Percentiles rank a stretch among this genome's conserved stretches.
Conservation (phyloP, 192 early-diverging fungal species). For the Radiomyces spectabilis region DNA sequence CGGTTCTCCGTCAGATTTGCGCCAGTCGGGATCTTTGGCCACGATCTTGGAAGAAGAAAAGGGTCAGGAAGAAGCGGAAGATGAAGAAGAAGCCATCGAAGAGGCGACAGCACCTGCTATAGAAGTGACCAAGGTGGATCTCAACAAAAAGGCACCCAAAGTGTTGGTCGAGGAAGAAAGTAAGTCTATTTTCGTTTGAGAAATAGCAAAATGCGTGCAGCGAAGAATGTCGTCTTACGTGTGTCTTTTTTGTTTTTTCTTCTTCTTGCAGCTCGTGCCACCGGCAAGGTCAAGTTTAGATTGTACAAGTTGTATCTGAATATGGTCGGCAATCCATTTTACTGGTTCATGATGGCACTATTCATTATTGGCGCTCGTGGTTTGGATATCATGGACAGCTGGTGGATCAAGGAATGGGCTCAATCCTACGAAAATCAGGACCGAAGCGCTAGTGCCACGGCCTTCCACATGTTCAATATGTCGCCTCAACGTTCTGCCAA, state of each 20-base stretch:
- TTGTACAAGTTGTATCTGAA: slow-evolving; percentile 76
- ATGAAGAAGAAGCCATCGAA: slow-evolving; percentile 5
- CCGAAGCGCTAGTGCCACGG: not conserved
- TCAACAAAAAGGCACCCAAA: slow-evolving; percentile 18
- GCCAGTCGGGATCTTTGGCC: slow-evolving; percentile 19
- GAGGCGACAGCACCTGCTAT: not conserved
- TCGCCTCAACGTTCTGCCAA: not conserved
- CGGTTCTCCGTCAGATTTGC: slow-evolving; percentile 15
- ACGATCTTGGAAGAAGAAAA: slow-evolving; percentile 28
- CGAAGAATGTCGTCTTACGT: not conserved
- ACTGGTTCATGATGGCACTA: slow-evolving; percentile 51
- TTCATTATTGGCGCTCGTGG: slow-evolving; percentile 33
- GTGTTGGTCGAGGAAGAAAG: slow-evolving; percentile 40
- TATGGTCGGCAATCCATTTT: slow-evolving; percentile 49
- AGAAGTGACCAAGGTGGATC: not conserved
- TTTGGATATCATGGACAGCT: slow-evolving; percentile 48
- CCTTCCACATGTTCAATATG: not conserved
- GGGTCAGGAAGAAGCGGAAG: slow-evolving; percentile 6
- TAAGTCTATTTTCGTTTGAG: not conserved
- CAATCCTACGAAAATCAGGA: slow-evolving; percentile 4
- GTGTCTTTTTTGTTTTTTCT: not conserved
- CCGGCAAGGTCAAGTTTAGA: slow-evolving; percentile 67
- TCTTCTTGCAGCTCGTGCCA: slow-evolving; percentile 33
- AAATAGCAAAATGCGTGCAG: not conserved
- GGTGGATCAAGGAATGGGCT: slow-evolving; percentile 61